Base-by-base conservation (phyloP, 352 stramenopile genomes). In the Blastocystis sp. region DNA sequence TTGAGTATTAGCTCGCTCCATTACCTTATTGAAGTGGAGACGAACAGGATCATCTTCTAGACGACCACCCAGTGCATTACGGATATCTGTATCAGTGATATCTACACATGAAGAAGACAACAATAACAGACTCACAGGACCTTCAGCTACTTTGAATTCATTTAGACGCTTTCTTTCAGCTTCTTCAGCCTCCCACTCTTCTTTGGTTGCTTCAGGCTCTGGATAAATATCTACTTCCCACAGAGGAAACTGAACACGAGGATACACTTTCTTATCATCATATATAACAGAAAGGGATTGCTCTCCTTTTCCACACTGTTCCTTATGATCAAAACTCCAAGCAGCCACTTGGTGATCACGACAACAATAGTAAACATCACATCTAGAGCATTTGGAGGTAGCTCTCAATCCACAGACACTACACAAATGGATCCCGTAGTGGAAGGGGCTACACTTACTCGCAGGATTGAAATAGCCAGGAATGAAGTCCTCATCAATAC, bases 1-100 rank as follows among this genome's bases (percentile, higher is more conserved):
- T 42, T 89, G 78, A 2, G 42, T 59, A 35, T 78, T 89, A 4
- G 78, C 78, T 13, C 66, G 44, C 27, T 89, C 66, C 11, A 89
- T 79, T 13, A 76, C 66, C 27, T 89, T 89, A n/a, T 79, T 89
- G 66, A 89, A 89, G 44, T 89, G 60, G n/a, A 79, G 66, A 27
- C 40, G 60, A 11, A 79, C 42, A n/a, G 78, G 78, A 78, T 89
- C 78, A 51, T 89, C 66, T 48, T 62, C 66, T 4, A 79, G 37
- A 53, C 78, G 40, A 27, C 66, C 66, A 9, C 66, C 66, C 6
- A 89, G 30, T 0, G 66, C 78, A 24, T 89, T 59, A 24, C 66
- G 60, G 27, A 89, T 89, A 30, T 89, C 78, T 0, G 33, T 19
- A 56, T 89, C 78, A 22, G 78, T 78, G 27, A 84, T 22, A 40